Percentiles rank a stretch among this genome's conserved stretches.
Evolutionary conservation across 495 filamentous ascomycete species (phyloP).

Genomic region (Penicillium manginii): DNA sequence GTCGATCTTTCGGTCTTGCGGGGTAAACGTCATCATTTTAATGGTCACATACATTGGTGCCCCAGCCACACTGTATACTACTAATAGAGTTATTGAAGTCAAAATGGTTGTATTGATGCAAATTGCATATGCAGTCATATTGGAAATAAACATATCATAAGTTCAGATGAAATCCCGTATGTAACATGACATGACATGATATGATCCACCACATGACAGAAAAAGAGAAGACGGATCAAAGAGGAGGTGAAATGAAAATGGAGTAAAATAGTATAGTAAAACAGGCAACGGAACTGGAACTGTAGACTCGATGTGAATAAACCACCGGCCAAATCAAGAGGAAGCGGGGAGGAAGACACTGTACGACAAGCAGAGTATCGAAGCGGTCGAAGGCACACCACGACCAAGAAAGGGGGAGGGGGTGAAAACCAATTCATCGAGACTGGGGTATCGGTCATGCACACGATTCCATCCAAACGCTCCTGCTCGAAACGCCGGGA

Average conservation of each 20-base stretch:
- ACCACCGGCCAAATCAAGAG: constrained; percentile 6
- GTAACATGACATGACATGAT: constrained; percentile 9
- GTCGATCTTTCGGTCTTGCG: neutral
- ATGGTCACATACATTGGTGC: neutral
- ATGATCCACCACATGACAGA: constrained; percentile 17
- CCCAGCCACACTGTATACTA: no score
- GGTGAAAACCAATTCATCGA: constrained; percentile 40
- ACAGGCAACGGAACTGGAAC: constrained; percentile 27
- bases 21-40: constrained; percentile 2
- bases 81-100: no score
- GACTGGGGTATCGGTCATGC: constrained; percentile 47
- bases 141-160: constrained; percentile 20
- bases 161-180: constrained; percentile 1
- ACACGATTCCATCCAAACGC: constrained; percentile 35
- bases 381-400: constrained; percentile 31
- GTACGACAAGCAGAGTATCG: constrained; percentile 11
- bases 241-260: neutral
- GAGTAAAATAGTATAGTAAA: constrained; percentile 28
- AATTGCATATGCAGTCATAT: constrained; percentile 29
- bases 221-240: neutral
- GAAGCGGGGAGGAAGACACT: neutral
- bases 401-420: constrained; percentile 17
- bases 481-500: constrained; percentile 40
- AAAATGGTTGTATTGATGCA: neutral
- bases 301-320: neutral